Conservation (phyloP, 345 rosid species). For the Corchorus capsularis region DNA sequence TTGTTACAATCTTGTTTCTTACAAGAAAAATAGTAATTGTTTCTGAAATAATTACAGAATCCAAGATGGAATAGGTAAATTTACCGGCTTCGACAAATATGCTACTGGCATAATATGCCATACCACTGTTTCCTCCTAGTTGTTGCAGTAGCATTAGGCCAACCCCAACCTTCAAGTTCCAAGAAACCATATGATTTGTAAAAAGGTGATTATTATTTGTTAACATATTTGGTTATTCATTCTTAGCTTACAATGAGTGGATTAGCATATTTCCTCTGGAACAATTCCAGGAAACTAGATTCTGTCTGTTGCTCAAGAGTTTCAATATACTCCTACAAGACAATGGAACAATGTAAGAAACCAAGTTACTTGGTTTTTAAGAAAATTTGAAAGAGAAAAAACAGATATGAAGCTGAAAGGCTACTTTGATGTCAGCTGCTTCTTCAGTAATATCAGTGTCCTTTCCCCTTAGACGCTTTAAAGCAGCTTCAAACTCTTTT, state of each 20-base stretch:
- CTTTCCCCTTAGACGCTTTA: conserved; percentile 53
- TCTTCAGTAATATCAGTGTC: conserved; percentile 53
- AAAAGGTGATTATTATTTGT: neutral
- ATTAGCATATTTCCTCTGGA: conserved; percentile 51
- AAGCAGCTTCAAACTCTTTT: conserved; percentile 48
- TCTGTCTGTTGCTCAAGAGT: conserved; percentile 31
- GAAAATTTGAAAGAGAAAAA: neutral
- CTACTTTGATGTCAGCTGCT: conserved; percentile 54
- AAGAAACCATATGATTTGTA: neutral
- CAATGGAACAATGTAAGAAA: neutral
- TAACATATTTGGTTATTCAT: neutral
- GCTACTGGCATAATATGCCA: conserved; percentile 43
- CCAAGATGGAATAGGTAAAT: neutral
- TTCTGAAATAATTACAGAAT: neutral
- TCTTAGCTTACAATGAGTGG: conserved; percentile 48
- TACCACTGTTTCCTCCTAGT: conserved; percentile 49
- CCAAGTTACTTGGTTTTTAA: neutral
- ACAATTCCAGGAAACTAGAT: conserved; percentile 44
- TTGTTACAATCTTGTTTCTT: neutral
- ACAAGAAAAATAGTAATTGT: neutral
- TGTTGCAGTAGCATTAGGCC: conserved; percentile 71
- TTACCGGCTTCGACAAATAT: conserved; percentile 61
- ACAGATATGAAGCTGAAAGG: neutral
- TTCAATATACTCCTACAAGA: conserved; percentile 43
- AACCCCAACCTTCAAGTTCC: conserved; percentile 46